A percentile compares a stretch with the other conserved stretches of the same genome.
Conservation (phyloP, 2,329 filamentous ascomycete genomes). For the Claviceps sp. region DNA sequence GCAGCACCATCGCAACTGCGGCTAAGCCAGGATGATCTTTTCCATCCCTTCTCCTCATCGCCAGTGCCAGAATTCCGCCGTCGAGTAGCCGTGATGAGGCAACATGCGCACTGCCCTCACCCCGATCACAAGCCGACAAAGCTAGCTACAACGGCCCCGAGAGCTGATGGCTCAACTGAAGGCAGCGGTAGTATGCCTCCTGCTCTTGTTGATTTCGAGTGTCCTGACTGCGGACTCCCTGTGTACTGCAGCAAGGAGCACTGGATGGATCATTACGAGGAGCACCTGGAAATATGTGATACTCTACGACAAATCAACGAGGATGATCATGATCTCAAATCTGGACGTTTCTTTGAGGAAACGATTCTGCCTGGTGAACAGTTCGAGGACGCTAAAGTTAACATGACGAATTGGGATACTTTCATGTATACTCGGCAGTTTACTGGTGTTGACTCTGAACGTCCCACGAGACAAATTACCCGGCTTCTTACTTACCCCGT, state of each 20-base stretch:
- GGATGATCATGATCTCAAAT: constrained; percentile 89
- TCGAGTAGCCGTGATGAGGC: constrained; percentile 79
- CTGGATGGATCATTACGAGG: constrained; percentile 92
- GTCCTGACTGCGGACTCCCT: constrained; percentile 87
- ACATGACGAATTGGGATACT: constrained; percentile 98
- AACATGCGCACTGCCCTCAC: constrained; percentile 89
- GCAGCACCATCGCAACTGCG: constrained; percentile 15
- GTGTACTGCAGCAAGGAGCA: constrained; percentile 90
- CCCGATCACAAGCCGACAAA: constrained; percentile 70
- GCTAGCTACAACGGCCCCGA: constrained; percentile 48
- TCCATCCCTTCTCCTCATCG: constrained; percentile 82
- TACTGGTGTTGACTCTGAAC: constrained; percentile 78
- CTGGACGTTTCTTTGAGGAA: constrained; percentile 83
- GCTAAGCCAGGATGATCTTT: constrained; percentile 67
- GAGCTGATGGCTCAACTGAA: constrained; percentile 47
- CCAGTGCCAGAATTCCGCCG: constrained; percentile 78
- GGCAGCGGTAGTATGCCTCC: constrained; percentile 47
- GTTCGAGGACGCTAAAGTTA: constrained; percentile 83
- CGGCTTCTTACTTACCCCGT: constrained; percentile 85
- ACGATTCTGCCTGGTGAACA: constrained; percentile 83
- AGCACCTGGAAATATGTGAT: constrained; percentile 85
- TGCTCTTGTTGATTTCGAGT: constrained; percentile 82
- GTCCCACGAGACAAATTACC: constrained; percentile 85
- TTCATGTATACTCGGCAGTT: constrained; percentile 89
- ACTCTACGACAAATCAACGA: constrained; percentile 88